Evolutionary conservation across 176 grass and related monocot species (phyloP), one percentile per base, ranked within the genome.

Genomic region (Carex kokanica): DNA sequence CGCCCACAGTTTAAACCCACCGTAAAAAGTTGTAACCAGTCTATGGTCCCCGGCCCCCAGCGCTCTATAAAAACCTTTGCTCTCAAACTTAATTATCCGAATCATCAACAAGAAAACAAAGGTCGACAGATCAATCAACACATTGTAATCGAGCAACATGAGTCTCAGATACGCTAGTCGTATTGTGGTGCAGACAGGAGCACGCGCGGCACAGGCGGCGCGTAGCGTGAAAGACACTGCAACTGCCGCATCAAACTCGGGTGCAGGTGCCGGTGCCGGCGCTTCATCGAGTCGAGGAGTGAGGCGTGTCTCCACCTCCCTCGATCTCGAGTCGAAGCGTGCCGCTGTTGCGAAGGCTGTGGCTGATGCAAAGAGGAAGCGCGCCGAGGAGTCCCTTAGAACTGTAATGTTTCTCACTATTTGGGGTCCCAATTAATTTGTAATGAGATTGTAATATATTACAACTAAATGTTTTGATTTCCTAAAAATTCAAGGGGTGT

Each of bases 321-420:
- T 87, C n/a, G n/a, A n/a, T n/a, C n/a, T n/a, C 11, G 91, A 93
- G 8, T 80, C 86, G 0, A 88, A 87, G 73, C 14, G 59, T 6
- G 63, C 74, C 1, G 29, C 58, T 64, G 77, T 89, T 7, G 49
- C 36, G 45, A 83, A 34, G 56, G 64, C 74, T 13, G 89, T 88
- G 38, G 83, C 75, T 70, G 88, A 90, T 70, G 91, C 89, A 57
- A 91, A 83, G 88, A 83, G 85, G 77, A 88, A 84, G 67, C 65
- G 56, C 0, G 86, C 88, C 0, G 92, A 91, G 91, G 88, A 90
- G 61, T 64, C 84, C 74, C 90, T 98, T 3, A 92, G 95, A 80
- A 98, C 87, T 65, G 64, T 98, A 80, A 93, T 94, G 92, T 98
- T 88, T 85, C 84, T 98, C 72, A 90, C 87, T 81, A 62, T 87